Conservation (phyloP, 805 yeast genomes). For the Candida morakotiae region DNA sequence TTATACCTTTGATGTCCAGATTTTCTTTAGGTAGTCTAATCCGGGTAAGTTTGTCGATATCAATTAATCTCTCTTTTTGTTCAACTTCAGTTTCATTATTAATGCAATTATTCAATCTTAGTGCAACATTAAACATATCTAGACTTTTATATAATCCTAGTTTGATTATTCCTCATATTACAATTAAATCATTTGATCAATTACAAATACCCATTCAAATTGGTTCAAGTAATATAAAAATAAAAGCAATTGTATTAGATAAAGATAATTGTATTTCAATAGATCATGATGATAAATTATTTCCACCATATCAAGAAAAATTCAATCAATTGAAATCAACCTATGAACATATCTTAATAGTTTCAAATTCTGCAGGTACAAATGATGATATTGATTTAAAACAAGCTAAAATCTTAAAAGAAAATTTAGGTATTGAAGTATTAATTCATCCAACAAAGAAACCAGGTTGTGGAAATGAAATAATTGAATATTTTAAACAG, state of each 20-base stretch:
- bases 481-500: slow-evolving; percentile 52
- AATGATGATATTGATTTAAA: slow-evolving; percentile 57
- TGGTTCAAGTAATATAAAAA: slow-evolving; percentile 27
- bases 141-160: slow-evolving; percentile 59
- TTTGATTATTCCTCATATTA: slow-evolving; percentile 63
- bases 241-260: slow-evolving; percentile 80
- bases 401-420: slow-evolving; percentile 63
- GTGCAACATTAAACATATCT: slow-evolving; percentile 71
- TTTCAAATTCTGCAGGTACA: slow-evolving; percentile 92
- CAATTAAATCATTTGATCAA: slow-evolving; percentile 54
- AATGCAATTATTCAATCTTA: slow-evolving; percentile 50
- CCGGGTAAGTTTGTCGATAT: no score
- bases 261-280: slow-evolving; percentile 94
- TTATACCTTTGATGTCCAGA: no score
- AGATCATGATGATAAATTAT: slow-evolving; percentile 74
- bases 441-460: slow-evolving; percentile 71
- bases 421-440: slow-evolving; percentile 63
- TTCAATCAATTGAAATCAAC: slow-evolving; percentile 54
- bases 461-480: slow-evolving; percentile 75
- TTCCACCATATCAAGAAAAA: slow-evolving; percentile 59
- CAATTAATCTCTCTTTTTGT: no score
- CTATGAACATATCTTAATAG: slow-evolving; percentile 66
- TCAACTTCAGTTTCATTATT: no score
- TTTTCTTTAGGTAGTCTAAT: no score
- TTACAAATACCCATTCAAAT: slow-evolving; percentile 51